Conservation (phyloP, 2,329 filamentous ascomycete genomes). For the Chrysoporthe puriensis region DNA sequence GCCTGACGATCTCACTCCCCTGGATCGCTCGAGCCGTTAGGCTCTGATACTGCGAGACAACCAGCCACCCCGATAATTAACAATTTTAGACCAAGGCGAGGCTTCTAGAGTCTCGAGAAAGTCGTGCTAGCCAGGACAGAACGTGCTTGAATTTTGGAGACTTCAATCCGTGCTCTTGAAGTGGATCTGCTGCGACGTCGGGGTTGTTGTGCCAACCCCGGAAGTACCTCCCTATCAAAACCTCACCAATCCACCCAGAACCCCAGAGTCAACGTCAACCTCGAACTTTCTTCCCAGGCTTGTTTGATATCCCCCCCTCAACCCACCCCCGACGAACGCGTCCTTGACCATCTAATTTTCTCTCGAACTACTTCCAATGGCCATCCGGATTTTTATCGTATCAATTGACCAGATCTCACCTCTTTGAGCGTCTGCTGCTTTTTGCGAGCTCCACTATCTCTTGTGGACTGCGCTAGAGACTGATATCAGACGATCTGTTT, state of each 20-base stretch:
- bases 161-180: not conserved
- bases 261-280: slow-evolving; percentile 12
- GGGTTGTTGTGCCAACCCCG: slow-evolving; percentile 12
- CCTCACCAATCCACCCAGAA: slow-evolving; percentile 29
- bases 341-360: not conserved
- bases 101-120: not conserved
- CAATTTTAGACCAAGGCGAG: not conserved
- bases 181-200: not conserved
- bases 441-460: not conserved
- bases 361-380: too few relatives aligned
- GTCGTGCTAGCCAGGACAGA: not conserved
- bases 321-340: not conserved
- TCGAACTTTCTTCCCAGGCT: not conserved
- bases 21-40: slow-evolving; percentile 32
- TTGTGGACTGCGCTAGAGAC: not conserved
- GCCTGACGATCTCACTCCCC: not conserved
- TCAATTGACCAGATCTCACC: not conserved
- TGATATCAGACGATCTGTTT: not conserved
- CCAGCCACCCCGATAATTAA: slow-evolving; percentile 25
- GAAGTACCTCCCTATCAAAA: slow-evolving; percentile 32
- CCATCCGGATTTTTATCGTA: not conserved
- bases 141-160: slow-evolving; percentile 15
- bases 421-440: not conserved
- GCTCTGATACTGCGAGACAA: slow-evolving; percentile 33
- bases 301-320: not conserved